Evolutionary conservation across 2,329 filamentous ascomycete genomes (phyloP).

Genomic region (Phyllosticta citriasiana): DNA sequence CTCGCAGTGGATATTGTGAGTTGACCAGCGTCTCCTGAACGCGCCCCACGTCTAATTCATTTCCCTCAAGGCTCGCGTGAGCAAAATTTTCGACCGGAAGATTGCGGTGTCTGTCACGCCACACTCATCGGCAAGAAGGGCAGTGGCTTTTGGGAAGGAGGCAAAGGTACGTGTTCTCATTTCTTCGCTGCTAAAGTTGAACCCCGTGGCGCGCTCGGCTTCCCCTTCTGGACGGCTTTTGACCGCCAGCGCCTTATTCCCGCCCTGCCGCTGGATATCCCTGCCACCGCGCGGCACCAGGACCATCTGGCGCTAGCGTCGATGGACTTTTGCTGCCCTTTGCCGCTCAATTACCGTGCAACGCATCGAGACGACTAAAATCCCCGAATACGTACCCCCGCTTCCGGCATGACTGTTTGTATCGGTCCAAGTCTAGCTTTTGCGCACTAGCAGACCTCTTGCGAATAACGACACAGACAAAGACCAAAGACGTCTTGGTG

Average conservation of each 20-base stretch:
- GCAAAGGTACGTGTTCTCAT: conserved; percentile 39
- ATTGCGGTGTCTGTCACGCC: conserved; percentile 63
- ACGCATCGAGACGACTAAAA: not conserved
- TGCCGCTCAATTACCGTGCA: not conserved
- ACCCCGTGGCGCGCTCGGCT: not conserved
- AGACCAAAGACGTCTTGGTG: not conserved
- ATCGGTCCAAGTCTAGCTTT: not conserved
- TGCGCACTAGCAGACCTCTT: not conserved
- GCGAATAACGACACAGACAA: not conserved
- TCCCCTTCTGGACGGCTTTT: not conserved
- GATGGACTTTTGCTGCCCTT: not conserved
- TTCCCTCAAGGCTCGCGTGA: conserved; percentile 52
- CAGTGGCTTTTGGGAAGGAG: conserved; percentile 77
- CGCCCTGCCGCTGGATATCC: not conserved
- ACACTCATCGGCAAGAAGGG: conserved; percentile 57
- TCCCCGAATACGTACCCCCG: conserved; percentile 2
- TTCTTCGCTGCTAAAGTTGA: not conserved
- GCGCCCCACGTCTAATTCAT: not conserved
- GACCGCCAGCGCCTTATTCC: not conserved
- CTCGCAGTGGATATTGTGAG: conserved; percentile 17
- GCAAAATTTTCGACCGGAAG: conserved; percentile 67
- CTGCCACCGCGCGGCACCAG: not conserved
- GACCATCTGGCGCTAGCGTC: not conserved
- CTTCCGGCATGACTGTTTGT: conserved; percentile 3
- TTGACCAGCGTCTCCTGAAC: not conserved